Conservation (phyloP, 257 asterid genomes). For the Striga asiatica region DNA sequence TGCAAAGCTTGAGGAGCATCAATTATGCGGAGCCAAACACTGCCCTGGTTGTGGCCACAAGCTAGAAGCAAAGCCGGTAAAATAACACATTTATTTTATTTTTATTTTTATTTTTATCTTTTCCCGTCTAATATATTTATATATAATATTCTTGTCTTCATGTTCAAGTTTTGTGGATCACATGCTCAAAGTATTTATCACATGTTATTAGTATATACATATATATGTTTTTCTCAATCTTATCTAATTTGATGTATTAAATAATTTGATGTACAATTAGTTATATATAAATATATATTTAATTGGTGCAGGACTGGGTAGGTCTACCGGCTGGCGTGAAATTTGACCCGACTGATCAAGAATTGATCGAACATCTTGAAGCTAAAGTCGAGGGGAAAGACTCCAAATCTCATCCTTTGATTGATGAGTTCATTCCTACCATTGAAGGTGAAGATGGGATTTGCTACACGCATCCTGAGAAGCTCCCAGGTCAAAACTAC, state of each 20-base stretch:
- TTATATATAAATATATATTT: neutral
- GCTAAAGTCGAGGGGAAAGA: slow-evolving; percentile 77
- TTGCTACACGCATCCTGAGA: slow-evolving; percentile 51
- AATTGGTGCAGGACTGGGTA: slow-evolving; percentile 68
- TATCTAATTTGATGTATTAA: too few relatives aligned
- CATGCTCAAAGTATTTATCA: too few relatives aligned
- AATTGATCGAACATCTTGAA: slow-evolving; percentile 91
- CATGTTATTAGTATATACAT: too few relatives aligned
- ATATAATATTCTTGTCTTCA: too few relatives aligned
- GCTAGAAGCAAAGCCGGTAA: slow-evolving; percentile 88
- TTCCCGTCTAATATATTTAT: too few relatives aligned
- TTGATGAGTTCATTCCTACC: slow-evolving; percentile 45
- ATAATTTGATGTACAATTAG: neutral
- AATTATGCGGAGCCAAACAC: slow-evolving; percentile 81
- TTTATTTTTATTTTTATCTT: neutral
- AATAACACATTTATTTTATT: neutral
- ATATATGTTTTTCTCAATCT: too few relatives aligned
- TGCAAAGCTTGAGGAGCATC: slow-evolving; percentile 95
- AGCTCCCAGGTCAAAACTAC: slow-evolving; percentile 37
- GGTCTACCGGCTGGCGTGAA: slow-evolving; percentile 99
- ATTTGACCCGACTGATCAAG: slow-evolving; percentile 98
- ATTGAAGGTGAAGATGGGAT: slow-evolving; percentile 51
- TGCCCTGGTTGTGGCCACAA: slow-evolving; percentile 98
- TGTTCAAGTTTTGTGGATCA: too few relatives aligned
- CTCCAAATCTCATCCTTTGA: slow-evolving; percentile 90